These are phyloP conservation scores for Seiridium cupressi DNA, from an alignment of 2,329 filamentous ascomycete species.

Conservation along the genomic window DNA sequence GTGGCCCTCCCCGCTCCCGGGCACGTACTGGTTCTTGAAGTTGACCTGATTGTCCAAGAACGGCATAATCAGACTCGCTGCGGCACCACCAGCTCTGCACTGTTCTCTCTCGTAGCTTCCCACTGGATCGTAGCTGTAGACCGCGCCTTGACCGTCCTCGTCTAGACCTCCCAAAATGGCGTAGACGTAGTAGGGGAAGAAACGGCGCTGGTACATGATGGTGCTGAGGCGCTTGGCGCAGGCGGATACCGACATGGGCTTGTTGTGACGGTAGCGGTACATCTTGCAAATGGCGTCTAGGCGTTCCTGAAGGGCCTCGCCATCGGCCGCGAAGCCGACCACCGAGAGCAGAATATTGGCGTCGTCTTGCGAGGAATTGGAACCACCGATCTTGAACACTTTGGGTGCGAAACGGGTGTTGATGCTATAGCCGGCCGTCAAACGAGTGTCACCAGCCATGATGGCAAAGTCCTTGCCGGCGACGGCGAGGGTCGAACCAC, in stretches of 20 bases:
- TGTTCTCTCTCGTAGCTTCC: conserved; percentile 97
- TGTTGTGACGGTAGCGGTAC: conserved; percentile 97
- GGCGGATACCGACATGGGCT: conserved; percentile 90
- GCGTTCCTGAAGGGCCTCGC: conserved; percentile 88
- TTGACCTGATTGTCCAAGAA: conserved; percentile 99
- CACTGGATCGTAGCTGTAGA: conserved; percentile 97
- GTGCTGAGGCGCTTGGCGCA: conserved; percentile 94
- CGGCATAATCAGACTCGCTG: conserved; percentile 94
- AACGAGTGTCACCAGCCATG: conserved; percentile 94
- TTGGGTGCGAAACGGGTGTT: conserved; percentile 95
- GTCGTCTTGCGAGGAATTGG: conserved; percentile 79
- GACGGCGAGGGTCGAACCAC: conserved; percentile 93
- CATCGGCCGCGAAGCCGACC: conserved; percentile 93
- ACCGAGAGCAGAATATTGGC: conserved; percentile 88
- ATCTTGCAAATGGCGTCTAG: conserved; percentile 96
- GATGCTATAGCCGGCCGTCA: conserved; percentile 97
- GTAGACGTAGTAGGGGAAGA: conserved; percentile 98
- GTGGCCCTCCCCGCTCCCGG: conserved; percentile 81
- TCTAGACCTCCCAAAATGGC: conserved; percentile 93
- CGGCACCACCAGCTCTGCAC: conserved; percentile 89
- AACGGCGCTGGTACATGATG: conserved; percentile 94
- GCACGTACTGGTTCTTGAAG: conserved; percentile 97
- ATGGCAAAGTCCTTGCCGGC: conserved; percentile 92
- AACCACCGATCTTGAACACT: conserved; percentile 94
- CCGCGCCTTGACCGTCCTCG: conserved; percentile 87